These are phyloP conservation scores for Juncus inflexus DNA, from an alignment of 176 grass and related monocot genomes.

Conservation along the genomic window DNA sequence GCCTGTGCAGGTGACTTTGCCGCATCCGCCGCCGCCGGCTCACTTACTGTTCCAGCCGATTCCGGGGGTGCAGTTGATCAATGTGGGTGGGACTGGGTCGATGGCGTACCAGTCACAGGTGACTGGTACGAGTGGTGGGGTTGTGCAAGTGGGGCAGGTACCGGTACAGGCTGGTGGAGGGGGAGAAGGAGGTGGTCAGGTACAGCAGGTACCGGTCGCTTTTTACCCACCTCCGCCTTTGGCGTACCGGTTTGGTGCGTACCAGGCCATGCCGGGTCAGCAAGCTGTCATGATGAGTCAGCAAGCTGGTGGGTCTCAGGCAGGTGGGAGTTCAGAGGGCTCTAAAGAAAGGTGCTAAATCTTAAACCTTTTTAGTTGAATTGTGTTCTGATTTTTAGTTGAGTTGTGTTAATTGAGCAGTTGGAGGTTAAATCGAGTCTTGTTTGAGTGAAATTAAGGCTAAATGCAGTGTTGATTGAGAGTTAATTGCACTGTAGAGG, in stretches of 20 bases:
- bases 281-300: slow-evolving; percentile 22
- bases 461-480: too few relatives aligned
- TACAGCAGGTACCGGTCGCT: slow-evolving; percentile 53
- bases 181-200: slow-evolving; percentile 21
- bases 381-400: background rate
- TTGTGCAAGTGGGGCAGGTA: slow-evolving; percentile 15
- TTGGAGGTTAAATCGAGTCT: slow-evolving; percentile 5
- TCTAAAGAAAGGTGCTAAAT: slow-evolving; percentile 54
- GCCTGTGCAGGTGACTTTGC: slow-evolving; percentile 32
- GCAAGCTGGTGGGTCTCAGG: slow-evolving; percentile 32
- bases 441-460: too few relatives aligned
- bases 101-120: background rate
- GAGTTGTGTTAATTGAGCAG: slow-evolving; percentile 3
- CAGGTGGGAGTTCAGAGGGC: slow-evolving; percentile 27
- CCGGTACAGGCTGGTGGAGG: background rate
- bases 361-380: background rate
- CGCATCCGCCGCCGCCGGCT: slow-evolving; percentile 35
- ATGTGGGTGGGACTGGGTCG: slow-evolving; percentile 22
- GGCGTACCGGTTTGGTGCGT: slow-evolving; percentile 46
- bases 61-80: slow-evolving; percentile 43
- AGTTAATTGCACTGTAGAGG: background rate
- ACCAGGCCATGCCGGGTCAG: slow-evolving; percentile 27
- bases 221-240: slow-evolving; percentile 74
- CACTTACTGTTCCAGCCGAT: slow-evolving; percentile 36
- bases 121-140: background rate